Base-by-base conservation (phyloP, 2,329 filamentous ascomycete species). In the Botryotinia globosa region DNA sequence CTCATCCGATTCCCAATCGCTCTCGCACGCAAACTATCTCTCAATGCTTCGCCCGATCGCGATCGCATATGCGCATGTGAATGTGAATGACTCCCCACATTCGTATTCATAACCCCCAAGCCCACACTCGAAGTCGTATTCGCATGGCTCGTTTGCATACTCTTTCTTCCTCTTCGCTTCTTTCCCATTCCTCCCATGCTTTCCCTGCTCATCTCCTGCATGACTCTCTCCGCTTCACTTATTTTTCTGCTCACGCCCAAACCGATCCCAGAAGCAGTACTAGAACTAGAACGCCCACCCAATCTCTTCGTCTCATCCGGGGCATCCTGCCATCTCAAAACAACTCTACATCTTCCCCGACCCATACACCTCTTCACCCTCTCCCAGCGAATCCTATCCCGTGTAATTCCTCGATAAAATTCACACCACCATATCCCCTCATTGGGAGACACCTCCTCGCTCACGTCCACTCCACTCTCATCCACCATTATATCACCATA, bases 321-420 rank as follows among this genome's bases (percentile, higher is more conserved):
- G 29, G 34, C 16, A 34, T 75, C 75, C 48, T 54, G 58, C 77
- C 77, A 78, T n/a, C 74, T 63, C 5, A 77, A 8, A 2, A 79
- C 74, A 67, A 79, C 73, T 16, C 77, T 39, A 39, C 76, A 78
- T 32, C 74, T 76, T 0, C 78, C 77, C n/a, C 73, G 67, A 0
- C 68, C 71, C 78, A 80, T 80, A 4, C 74, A 68, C 12, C 69
- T 48, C 64, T 69, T 74, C 12, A 79, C 70, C 14, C 71, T 69
- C 45, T 71, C 59, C 78, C 78, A 79, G 6, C 58, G 48, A 7
- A 32, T 63, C 14, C 71, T 69, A 72, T 79, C 77, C 14, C 59
- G 63, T 20, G 72, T 74, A 20, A 76, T 61, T 0, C 32, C 62
- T 25, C 69, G 9, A 45, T 72, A 76, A 44, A 77, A 77, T 14